Evolutionary conservation across 768 basidiomycete genomes (phyloP), one percentile per base, ranked within the genome.

Genomic region (Hypsizygus marmoreus): DNA sequence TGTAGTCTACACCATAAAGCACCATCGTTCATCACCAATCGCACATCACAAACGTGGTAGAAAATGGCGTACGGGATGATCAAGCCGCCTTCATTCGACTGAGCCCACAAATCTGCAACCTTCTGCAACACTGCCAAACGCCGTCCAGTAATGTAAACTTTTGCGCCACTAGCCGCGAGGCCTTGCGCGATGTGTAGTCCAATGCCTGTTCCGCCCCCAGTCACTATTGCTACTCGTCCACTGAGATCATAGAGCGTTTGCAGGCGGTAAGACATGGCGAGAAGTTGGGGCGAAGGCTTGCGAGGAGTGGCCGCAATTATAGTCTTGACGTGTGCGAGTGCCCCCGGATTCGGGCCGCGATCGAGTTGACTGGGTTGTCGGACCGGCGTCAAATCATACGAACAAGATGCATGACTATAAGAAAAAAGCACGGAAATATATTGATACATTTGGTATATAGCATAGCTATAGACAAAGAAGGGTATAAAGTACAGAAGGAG

Each of bases 131-230:
- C 80, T 4, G 84, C 79, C 36, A 74, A 63, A 35, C 90, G 76
- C 29, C 89, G 72, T 13, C 86, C 85, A 2, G 81, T 84, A 55
- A 91, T 87, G 58, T 91, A 92, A 12, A 90, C 88, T 53, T 81
- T 86, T 11, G 89, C 88, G 1, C 89, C 88, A 55, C 83, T 86
- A 22, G 82, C 75, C 12, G 88, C 89, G 10, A 91, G 74, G 4
- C 86, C 88, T 42, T 75, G 72, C 7, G 87, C 70, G 45, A 89
- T 89, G 79, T 84, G 82, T 47, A 83, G 62, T 7, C 75, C 76
- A 38, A 78, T 79, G 1, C 77, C 77, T 0, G 77, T 76, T 26
- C 76, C 78, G 12, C 78, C 77, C 24, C 78, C 78, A 11, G 78
- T 80, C 13, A 80, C 78, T 14, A 80, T 46, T 14, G 76, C 76